Evolutionary conservation across 176 grass and related monocot genomes (phyloP).

Genomic region (Sorghum bicolor): DNA sequence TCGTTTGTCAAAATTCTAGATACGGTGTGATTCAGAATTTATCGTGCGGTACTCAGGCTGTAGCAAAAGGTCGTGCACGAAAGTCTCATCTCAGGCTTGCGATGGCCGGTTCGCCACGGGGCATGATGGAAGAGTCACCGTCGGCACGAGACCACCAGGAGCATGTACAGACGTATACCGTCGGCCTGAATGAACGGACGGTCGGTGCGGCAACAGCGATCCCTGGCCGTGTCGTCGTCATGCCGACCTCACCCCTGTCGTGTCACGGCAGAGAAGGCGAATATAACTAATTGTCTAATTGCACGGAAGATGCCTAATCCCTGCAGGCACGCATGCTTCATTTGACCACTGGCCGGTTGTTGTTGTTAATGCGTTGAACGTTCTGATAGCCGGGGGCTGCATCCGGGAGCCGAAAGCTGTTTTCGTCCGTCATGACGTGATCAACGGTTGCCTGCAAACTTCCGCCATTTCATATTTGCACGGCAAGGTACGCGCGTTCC

Average conservation of each 20-base stretch:
- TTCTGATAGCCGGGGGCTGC: not conserved
- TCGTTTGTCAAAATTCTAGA: too few species aligned
- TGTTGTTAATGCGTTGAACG: not conserved
- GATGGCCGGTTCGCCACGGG: not conserved
- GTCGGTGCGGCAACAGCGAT: not conserved
- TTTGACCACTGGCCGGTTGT: conserved; percentile 12
- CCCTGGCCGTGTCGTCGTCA: not conserved
- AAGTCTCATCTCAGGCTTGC: not conserved
- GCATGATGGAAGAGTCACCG: not conserved
- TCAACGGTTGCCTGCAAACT: not conserved
- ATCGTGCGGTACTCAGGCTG: too few species aligned
- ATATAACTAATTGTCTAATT: not conserved
- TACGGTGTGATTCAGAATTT: too few species aligned
- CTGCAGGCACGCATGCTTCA: not conserved
- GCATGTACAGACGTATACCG: not conserved
- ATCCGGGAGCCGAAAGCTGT: not conserved
- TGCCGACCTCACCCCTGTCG: conserved; percentile 5
- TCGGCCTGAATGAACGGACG: not conserved
- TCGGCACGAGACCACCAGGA: not conserved
- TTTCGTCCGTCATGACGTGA: conserved; percentile 30
- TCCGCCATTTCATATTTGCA: not conserved
- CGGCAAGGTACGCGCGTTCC: not conserved
- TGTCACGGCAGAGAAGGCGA: not conserved
- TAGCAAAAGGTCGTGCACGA: too few species aligned
- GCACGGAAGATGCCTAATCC: conserved; percentile 24